These are phyloP conservation scores for Zarea fungicola DNA, from an alignment of 2,329 filamentous ascomycete genomes.

Conservation along the genomic window DNA sequence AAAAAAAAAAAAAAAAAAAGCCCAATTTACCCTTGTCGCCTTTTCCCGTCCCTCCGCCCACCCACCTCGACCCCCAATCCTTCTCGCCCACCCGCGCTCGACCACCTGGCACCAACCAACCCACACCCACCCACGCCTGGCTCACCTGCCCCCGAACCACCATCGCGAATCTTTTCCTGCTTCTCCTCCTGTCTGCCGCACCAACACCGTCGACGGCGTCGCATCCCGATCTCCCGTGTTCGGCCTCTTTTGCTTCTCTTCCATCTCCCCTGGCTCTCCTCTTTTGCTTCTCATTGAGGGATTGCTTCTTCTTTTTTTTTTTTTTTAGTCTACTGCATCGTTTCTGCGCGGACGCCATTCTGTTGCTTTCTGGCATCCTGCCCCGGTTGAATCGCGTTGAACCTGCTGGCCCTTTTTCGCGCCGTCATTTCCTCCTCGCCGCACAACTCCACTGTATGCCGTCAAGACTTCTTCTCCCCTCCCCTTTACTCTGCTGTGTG, in stretches of 20 bases:
- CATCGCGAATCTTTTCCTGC: conserved; percentile 12
- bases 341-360: neutral
- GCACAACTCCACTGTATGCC: conserved; percentile 1
- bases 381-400: conserved; percentile 6
- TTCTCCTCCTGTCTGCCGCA: conserved; percentile 1
- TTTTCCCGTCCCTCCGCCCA: too few relatives aligned
- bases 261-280: conserved; percentile 4
- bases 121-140: too few relatives aligned
- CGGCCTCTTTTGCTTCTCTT: conserved; percentile 12
- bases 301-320: conserved; percentile 4
- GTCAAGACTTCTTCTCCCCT: neutral
- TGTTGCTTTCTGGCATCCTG: neutral
- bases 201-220: conserved; percentile 2
- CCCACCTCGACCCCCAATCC: too few relatives aligned
- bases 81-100: neutral
- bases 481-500: neutral
- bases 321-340: neutral
- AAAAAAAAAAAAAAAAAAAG: too few relatives aligned
- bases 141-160: conserved; percentile 1
- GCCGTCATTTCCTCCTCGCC: neutral
- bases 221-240: conserved; percentile 8
- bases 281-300: neutral
- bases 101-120: neutral
- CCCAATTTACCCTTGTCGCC: too few relatives aligned
- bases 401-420: neutral